Evolutionary conservation across 2,329 filamentous ascomycete species (phyloP), one percentile per base, ranked within the genome.

Genomic region (Xylariales sp.): DNA sequence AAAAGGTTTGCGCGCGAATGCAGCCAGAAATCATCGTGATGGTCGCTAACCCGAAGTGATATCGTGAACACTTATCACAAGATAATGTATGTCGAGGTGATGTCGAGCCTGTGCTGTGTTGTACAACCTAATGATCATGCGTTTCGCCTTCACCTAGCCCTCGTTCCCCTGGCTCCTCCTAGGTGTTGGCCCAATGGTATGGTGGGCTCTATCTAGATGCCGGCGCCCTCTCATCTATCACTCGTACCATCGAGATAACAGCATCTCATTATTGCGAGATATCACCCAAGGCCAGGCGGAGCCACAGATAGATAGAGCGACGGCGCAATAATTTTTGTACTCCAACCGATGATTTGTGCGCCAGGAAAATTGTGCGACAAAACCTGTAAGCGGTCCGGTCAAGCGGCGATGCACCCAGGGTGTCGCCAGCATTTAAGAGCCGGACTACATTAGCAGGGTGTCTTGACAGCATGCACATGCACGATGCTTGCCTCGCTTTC

Each of bases 401-500:
- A 52, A 67, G 64, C 67, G 65, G 54, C 62, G 65, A 64, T 48
- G 53, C 58, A 62, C 34, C 68, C 55, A 62, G 61, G 56, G 68
- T 70, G 59, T 52, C 23, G 49, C 62, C 36, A 67, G 46, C 57
- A 67, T 67, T 56, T 56, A 53, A 43, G 60, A 64, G 64, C 55
- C 61, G 45, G 56, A 54, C 61, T 59, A 63, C 43, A 18, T 64
- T 48, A 57, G 57, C 32, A 62, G 54, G 56, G 62, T 54, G n/a
- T 60, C 53, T 55, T 61, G 62, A 65, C 62, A 62, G 65, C 67
- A 67, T 60, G 67, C 64, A 56, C 61, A 60, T 68, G 68, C 62
- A 65, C 62, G 62, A 68, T 58, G 65, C 65, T 68, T 70, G 62
- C 68, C 65, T 68, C 62, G 65, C 50, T 65, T 65, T 63, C 54